phyloP scores from a whole-genome alignment of 768 basidiomycete species.

The Psilocybe tampanensis region DNA sequence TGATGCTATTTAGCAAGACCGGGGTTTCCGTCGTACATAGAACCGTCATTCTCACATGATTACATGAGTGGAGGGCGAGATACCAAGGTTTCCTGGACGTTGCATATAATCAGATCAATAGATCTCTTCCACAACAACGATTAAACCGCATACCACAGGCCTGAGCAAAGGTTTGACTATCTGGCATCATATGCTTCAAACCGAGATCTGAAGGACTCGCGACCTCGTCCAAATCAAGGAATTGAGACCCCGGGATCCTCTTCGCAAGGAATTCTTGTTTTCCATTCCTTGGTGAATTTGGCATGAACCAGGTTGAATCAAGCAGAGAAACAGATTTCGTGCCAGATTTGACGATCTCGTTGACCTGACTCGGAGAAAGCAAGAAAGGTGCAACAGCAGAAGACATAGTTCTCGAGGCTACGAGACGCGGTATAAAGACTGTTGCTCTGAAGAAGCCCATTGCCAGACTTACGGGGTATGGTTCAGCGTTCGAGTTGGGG shows the following conservation, averaged over 20 bases:
- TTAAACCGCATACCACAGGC: constrained; percentile 67
- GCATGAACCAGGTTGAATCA: constrained; percentile 96
- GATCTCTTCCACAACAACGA: not conserved
- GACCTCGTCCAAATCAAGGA: constrained; percentile 81
- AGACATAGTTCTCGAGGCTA: constrained; percentile 36
- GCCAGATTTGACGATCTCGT: constrained; percentile 34
- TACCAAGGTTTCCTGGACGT: constrained; percentile 62
- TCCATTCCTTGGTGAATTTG: constrained; percentile 73
- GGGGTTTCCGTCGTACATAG: not conserved
- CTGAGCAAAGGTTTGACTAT: constrained; percentile 65
- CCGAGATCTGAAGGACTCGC: constrained; percentile 75
- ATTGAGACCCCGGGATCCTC: constrained; percentile 72
- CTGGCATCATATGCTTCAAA: constrained; percentile 95
- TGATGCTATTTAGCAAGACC: constrained; percentile 1
- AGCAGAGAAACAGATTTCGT: constrained; percentile 46
- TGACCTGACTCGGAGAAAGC: constrained; percentile 52
- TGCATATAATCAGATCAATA: not conserved
- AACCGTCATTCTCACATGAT: constrained; percentile 57
- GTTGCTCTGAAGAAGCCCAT: constrained; percentile 18
- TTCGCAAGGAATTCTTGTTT: constrained; percentile 67
- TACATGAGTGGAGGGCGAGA: constrained; percentile 75
- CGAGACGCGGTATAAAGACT: constrained; percentile 4
- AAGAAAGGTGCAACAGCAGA: constrained; percentile 47
- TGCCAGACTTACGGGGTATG: not conserved
- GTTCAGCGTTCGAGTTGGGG: not conserved